These are phyloP conservation scores for Backusella macrospora DNA, from an alignment of 192 early-diverging fungal species.

Conservation along the genomic window DNA sequence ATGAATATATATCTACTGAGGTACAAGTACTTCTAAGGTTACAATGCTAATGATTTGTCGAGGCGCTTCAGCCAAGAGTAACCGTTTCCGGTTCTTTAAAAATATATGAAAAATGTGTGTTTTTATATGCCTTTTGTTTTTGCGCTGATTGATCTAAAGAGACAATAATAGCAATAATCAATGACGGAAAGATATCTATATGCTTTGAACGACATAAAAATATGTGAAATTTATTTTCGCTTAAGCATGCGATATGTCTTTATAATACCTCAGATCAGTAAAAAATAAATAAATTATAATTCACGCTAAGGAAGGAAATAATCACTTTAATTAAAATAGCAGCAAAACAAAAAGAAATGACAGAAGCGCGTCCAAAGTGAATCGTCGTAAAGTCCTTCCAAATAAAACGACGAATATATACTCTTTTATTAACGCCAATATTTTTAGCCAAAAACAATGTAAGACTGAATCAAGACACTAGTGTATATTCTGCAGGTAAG, in stretches of 20 bases:
- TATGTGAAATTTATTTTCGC: slow-evolving; percentile 72
- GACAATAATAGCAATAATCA: slow-evolving; percentile 80
- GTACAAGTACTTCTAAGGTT: slow-evolving; percentile 47
- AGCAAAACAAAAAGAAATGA: not conserved
- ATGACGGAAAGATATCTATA: slow-evolving; percentile 73
- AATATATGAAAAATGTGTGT: slow-evolving; percentile 84
- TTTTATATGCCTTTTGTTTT: slow-evolving; percentile 63
- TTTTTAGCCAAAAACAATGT: no score
- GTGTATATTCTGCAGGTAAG: no score
- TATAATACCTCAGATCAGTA: slow-evolving; percentile 68
- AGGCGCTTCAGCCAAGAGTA: slow-evolving; percentile 84
- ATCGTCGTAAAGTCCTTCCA: not conserved
- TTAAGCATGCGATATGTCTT: slow-evolving; percentile 66
- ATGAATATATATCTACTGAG: slow-evolving; percentile 29
- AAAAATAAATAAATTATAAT: slow-evolving; percentile 67
- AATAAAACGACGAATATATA: no score
- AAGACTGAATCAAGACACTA: no score
- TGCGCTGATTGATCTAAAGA: slow-evolving; percentile 76
- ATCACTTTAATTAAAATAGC: not conserved
- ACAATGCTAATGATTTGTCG: slow-evolving; percentile 73
- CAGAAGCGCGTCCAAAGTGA: not conserved
- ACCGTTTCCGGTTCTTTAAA: slow-evolving; percentile 87
- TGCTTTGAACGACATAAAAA: slow-evolving; percentile 74
- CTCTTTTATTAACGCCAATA: no score
- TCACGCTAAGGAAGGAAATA: slow-evolving; percentile 47